These are phyloP conservation scores for Fonsecaea pugnacius DNA, from an alignment of 2,329 filamentous ascomycete genomes.

Conservation along the genomic window DNA sequence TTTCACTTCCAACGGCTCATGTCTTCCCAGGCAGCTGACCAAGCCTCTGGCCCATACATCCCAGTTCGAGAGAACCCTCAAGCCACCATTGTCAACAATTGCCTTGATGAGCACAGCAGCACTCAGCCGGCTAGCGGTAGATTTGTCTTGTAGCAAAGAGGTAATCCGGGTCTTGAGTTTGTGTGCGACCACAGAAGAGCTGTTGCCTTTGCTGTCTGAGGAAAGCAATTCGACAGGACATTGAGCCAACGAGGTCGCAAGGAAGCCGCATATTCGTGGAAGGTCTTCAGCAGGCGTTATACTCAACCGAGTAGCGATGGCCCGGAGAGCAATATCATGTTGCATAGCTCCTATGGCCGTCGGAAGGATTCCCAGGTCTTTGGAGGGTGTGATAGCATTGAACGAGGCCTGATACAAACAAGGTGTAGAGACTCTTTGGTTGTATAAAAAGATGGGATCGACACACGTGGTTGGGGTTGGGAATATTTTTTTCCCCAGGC, in stretches of 20 bases:
- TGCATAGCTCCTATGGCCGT: slow-evolving; percentile 21
- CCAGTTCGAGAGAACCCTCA: slow-evolving; percentile 75
- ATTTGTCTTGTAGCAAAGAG: slow-evolving; percentile 77
- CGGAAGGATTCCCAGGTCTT: neutral
- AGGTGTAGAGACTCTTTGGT: neutral
- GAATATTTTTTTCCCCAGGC: neutral
- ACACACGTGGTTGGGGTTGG: neutral
- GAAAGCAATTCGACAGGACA: slow-evolving; percentile 60
- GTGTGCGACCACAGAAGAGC: slow-evolving; percentile 73
- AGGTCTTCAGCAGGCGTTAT: slow-evolving; percentile 74
- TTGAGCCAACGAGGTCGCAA: slow-evolving; percentile 62
- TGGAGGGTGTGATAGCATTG: neutral
- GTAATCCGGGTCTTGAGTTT: slow-evolving; percentile 79
- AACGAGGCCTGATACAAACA: neutral
- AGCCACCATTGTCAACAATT: slow-evolving; percentile 70
- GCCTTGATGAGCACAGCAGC: slow-evolving; percentile 80
- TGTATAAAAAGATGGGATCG: slow-evolving; percentile 1
- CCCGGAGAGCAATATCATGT: slow-evolving; percentile 42
- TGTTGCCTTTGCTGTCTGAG: slow-evolving; percentile 64
- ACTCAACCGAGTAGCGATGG: slow-evolving; percentile 60
- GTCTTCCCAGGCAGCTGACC: slow-evolving; percentile 76
- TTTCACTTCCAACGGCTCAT: slow-evolving; percentile 74
- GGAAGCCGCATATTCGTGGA: slow-evolving; percentile 70
- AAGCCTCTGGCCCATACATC: slow-evolving; percentile 79
- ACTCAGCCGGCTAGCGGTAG: slow-evolving; percentile 73